Percentiles rank a stretch among this genome's conserved stretches.
Conservation (phyloP, 2,329 filamentous ascomycete species). For the Gremmenia infestans region DNA sequence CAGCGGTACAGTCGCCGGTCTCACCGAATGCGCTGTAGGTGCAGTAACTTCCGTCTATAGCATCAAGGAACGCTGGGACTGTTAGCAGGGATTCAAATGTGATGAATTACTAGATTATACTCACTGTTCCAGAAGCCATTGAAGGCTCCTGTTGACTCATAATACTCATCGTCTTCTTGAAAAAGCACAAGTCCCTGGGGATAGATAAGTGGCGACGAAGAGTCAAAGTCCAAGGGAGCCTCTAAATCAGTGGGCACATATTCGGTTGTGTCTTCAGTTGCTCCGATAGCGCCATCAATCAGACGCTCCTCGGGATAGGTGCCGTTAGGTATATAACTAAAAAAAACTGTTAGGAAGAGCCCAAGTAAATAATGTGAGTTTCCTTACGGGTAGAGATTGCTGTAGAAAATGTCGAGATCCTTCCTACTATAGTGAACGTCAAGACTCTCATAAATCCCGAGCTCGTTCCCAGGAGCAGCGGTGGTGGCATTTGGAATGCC, state of each 20-base stretch:
- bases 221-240: slow-evolving; percentile 41
- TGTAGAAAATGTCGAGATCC: slow-evolving; percentile 40
- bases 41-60: slow-evolving; percentile 45
- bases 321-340: slow-evolving; percentile 34
- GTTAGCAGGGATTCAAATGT: slow-evolving; percentile 33
- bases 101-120: slow-evolving; percentile 33
- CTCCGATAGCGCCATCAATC: slow-evolving; percentile 38
- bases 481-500: slow-evolving; percentile 36
- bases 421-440: slow-evolving; percentile 42
- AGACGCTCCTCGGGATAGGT: slow-evolving; percentile 36
- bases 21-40: slow-evolving; percentile 44
- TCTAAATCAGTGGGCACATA: slow-evolving; percentile 29
- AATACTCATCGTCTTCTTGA: slow-evolving; percentile 32
- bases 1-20: slow-evolving; percentile 41
- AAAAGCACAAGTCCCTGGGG: slow-evolving; percentile 44
- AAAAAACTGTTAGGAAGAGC: neutral
- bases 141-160: slow-evolving; percentile 17
- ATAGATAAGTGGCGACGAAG: slow-evolving; percentile 43
- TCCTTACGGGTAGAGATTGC: slow-evolving; percentile 28
- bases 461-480: slow-evolving; percentile 35
- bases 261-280: slow-evolving; percentile 17
- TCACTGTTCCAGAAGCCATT: slow-evolving; percentile 42
- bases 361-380: neutral
- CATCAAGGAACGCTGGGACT: slow-evolving; percentile 44
- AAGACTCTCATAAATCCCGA: slow-evolving; percentile 42